A percentile compares a stretch with the other conserved stretches of the same genome.
Conservation (phyloP, 257 asterid species). For the Solanum chmielewskii region DNA sequence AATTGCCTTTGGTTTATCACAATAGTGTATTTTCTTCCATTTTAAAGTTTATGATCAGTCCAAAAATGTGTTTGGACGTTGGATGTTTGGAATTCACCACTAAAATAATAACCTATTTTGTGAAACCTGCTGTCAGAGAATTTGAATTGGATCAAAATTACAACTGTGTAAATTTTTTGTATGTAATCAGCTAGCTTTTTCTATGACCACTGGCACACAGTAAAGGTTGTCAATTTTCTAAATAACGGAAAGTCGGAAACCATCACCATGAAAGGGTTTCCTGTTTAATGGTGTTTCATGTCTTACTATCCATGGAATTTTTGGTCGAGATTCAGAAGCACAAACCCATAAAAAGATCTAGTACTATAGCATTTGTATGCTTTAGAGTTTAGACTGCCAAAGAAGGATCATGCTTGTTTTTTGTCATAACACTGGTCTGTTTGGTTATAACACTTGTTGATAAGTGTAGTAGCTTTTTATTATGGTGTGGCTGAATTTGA, state of each 20-base stretch:
- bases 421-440: background rate
- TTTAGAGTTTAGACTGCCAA: background rate
- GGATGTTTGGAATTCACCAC: background rate
- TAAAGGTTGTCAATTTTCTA: background rate
- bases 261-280: background rate
- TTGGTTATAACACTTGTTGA: background rate
- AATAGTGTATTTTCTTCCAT: background rate
- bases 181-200: background rate
- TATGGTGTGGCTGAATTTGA: background rate
- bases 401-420: background rate
- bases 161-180: background rate
- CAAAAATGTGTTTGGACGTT: background rate
- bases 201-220: background rate
- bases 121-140: background rate
- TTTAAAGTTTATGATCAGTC: background rate
- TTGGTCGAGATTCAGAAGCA: background rate
- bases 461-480: background rate
- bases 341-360: background rate
- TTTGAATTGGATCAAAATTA: background rate
- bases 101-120: background rate
- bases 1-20: background rate
- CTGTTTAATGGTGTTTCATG: background rate
- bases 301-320: background rate
- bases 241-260: background rate
- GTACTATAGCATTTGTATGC: background rate